A percentile compares a stretch with the other conserved stretches of the same genome.
Conservation (phyloP, 192 early-diverging fungal species). For the Podila epicladia region DNA sequence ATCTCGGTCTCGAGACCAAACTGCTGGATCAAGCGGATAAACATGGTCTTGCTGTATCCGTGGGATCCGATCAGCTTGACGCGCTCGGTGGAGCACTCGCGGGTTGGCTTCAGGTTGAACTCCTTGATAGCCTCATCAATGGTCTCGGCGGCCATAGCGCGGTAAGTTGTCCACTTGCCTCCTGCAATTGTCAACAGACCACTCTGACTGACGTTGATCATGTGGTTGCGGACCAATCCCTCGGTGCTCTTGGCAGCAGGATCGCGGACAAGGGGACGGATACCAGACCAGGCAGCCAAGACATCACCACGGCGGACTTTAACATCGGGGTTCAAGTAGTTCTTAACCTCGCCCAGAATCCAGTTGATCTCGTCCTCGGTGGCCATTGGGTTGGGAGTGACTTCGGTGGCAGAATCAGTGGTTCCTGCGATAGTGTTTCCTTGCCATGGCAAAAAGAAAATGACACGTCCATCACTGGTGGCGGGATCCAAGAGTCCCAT, state of each 20-base stretch:
- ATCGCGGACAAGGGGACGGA: slow-evolving; percentile 96
- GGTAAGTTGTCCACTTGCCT: slow-evolving; percentile 99
- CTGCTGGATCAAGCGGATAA: slow-evolving; percentile 94
- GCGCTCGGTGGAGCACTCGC: slow-evolving; percentile 79
- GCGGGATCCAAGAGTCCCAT: slow-evolving; percentile 96
- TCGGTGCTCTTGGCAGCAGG: slow-evolving; percentile 92
- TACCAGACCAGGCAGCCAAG: slow-evolving; percentile 97
- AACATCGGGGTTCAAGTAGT: slow-evolving; percentile 92
- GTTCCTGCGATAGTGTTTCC: slow-evolving; percentile 96
- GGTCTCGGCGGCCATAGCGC: slow-evolving; percentile 96
- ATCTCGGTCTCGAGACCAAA: slow-evolving; percentile 94
- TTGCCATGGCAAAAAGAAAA: slow-evolving; percentile 98
- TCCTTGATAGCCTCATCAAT: slow-evolving; percentile 87
- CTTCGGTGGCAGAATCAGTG: slow-evolving; percentile 90
- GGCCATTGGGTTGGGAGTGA: slow-evolving; percentile 87
- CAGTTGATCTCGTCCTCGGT: slow-evolving; percentile 95
- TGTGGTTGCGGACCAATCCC: slow-evolving; percentile 95
- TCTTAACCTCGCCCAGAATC: slow-evolving; percentile 92
- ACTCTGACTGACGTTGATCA: slow-evolving; percentile 87
- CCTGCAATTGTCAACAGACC: slow-evolving; percentile 95
- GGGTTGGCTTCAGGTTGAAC: slow-evolving; percentile 73
- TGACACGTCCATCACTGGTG: slow-evolving; percentile 94
- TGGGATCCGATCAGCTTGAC: slow-evolving; percentile 87
- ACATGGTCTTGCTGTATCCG: slow-evolving; percentile 92
- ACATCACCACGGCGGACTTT: slow-evolving; percentile 98